These are phyloP conservation scores for Perkinsus chesapeaki DNA, from an alignment of 169 alveolate species.

Conservation along the genomic window DNA sequence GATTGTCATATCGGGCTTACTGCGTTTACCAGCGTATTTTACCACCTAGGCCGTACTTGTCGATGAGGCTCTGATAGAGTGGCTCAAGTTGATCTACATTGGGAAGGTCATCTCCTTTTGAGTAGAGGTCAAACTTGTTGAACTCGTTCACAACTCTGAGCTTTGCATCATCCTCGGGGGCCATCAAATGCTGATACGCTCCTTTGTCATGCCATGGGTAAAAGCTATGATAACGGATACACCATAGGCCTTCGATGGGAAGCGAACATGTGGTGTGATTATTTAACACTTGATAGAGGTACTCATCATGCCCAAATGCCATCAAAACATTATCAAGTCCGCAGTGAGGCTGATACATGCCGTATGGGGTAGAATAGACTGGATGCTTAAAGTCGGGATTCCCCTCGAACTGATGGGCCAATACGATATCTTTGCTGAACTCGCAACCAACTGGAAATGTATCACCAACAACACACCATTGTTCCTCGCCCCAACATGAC, in stretches of 20 bases:
- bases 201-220: slow-evolving; percentile 40
- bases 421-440: background rate
- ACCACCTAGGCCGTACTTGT: slow-evolving; percentile 33
- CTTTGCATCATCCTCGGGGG: background rate
- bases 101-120: slow-evolving; percentile 21
- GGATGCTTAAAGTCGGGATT: slow-evolving; percentile 20
- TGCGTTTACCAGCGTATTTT: slow-evolving; percentile 31
- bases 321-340: slow-evolving; percentile 25
- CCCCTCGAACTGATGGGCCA: slow-evolving; percentile 15
- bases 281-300: slow-evolving; percentile 26
- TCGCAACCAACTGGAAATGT: slow-evolving; percentile 28
- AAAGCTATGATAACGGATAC: slow-evolving; percentile 32
- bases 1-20: background rate
- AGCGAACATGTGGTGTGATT: slow-evolving; percentile 21
- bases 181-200: slow-evolving; percentile 24
- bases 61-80: slow-evolving; percentile 13
- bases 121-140: slow-evolving; percentile 34
- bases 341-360: slow-evolving; percentile 22
- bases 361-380: slow-evolving; percentile 5
- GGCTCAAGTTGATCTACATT: slow-evolving; percentile 17
- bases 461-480: slow-evolving; percentile 25
- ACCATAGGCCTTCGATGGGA: slow-evolving; percentile 22
- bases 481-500: slow-evolving; percentile 2
- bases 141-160: slow-evolving; percentile 16
- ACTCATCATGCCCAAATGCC: slow-evolving; percentile 31